Conservation (phyloP, 1,284 basidiomycete genomes). For the Wallemia mellicola region DNA sequence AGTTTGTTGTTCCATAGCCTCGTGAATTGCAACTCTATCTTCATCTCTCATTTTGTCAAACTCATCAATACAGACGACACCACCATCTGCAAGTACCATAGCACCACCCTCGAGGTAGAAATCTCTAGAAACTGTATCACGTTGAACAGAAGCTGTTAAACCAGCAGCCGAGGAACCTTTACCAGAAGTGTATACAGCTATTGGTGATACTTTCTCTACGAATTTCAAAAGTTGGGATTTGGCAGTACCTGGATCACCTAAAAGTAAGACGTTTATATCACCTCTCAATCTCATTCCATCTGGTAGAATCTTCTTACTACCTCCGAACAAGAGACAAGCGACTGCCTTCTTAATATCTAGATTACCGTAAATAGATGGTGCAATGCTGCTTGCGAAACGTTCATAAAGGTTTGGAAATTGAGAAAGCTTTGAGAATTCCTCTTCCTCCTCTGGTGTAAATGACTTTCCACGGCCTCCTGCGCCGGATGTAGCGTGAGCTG, state of each 20-base stretch:
- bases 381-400: constrained; percentile 74
- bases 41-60: constrained; percentile 99
- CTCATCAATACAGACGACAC: constrained; percentile 97
- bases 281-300: constrained; percentile 93
- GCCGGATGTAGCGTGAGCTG: constrained; percentile 21
- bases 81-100: constrained; percentile 95
- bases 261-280: constrained; percentile 85
- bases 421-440: constrained; percentile 67
- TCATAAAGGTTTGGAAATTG: constrained; percentile 76
- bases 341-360: constrained; percentile 98
- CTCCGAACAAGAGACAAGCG: constrained; percentile 76
- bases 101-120: constrained; percentile 98
- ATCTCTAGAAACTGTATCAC: constrained; percentile 70
- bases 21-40: constrained; percentile 94
- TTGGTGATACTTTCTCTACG: constrained; percentile 92
- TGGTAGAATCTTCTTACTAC: constrained; percentile 90
- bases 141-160: constrained; percentile 89
- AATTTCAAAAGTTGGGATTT: constrained; percentile 95
- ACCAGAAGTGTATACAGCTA: constrained; percentile 91
- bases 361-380: constrained; percentile 88
- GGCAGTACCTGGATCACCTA: constrained; percentile 93
- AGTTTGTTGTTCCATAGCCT: constrained; percentile 99
- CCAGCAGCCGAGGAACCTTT: constrained; percentile 94
- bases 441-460: constrained; percentile 87
- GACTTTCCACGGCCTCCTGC: constrained; percentile 31